Evolutionary conservation across 2,329 filamentous ascomycete genomes (phyloP).

Genomic region (Pyricularia pennisetigena): DNA sequence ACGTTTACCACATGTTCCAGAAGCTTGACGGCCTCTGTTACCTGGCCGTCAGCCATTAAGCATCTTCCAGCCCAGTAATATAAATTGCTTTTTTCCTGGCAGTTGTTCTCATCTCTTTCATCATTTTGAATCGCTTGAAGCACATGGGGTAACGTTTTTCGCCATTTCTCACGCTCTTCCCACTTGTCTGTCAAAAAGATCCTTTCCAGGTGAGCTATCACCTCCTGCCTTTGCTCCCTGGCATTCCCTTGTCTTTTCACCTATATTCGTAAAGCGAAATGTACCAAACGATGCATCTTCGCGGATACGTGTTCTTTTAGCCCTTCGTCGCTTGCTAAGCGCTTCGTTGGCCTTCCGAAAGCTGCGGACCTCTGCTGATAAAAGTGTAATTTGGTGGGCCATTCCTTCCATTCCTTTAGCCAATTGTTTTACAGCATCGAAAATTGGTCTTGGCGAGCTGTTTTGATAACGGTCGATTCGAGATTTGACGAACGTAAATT

Average conservation of each 20-base stretch:
- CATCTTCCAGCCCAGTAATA: background rate
- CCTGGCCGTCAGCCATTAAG: background rate
- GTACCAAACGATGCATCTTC: too few relatives aligned
- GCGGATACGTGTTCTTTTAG: too few relatives aligned
- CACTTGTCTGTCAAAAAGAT: slow-evolving; percentile 8
- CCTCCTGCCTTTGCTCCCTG: slow-evolving; percentile 4
- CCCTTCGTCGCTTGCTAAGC: too few relatives aligned
- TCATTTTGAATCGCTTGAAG: slow-evolving; percentile 12
- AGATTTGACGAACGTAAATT: too few relatives aligned
- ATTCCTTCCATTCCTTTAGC: too few relatives aligned
- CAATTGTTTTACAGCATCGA: too few relatives aligned
- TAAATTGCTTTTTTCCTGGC: slow-evolving; percentile 7
- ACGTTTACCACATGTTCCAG: background rate
- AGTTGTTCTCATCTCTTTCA: background rate
- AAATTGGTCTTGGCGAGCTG: too few relatives aligned
- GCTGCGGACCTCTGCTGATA: too few relatives aligned
- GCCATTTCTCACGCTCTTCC: slow-evolving; percentile 13
- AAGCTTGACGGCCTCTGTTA: background rate
- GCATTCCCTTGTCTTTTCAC: slow-evolving; percentile 6
- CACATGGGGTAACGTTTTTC: slow-evolving; percentile 18
- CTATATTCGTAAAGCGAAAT: too few relatives aligned
- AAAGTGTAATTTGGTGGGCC: too few relatives aligned
- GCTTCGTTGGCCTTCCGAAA: too few relatives aligned
- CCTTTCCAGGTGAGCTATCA: slow-evolving; percentile 7
- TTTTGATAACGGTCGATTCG: too few relatives aligned